Conservation (phyloP, 1,139 yeast species). For the Suhomyces chickasaworum region DNA sequence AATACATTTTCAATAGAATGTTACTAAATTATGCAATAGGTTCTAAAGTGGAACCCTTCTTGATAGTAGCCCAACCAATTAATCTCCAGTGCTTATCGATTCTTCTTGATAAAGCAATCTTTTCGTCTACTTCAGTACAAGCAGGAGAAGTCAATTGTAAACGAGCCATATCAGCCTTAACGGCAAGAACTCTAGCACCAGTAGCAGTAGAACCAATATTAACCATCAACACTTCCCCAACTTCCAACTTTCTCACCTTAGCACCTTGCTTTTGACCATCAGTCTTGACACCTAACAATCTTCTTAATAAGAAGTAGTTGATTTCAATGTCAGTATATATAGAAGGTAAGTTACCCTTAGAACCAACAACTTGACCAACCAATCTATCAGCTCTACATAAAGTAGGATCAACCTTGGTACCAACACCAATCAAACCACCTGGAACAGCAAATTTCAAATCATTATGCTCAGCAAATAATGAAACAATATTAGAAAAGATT, state of each 20-base stretch:
- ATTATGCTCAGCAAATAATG: conserved; percentile 95
- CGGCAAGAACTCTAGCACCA: conserved; percentile 98
- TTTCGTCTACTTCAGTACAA: conserved; percentile 96
- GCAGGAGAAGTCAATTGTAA: conserved; percentile 96
- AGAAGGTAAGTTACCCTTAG: conserved; percentile 92
- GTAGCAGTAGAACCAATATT: conserved; percentile 99
- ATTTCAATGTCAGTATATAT: conserved; percentile 97
- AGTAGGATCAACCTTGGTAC: conserved; percentile 98
- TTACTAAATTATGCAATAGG: conserved; percentile 46
- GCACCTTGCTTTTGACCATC: conserved; percentile 95
- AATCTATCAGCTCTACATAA: conserved; percentile 98
- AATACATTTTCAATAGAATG: conserved; percentile 12
- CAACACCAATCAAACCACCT: conserved; percentile 99
- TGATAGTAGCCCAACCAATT: conserved; percentile 99
- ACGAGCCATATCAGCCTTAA: conserved; percentile 99
- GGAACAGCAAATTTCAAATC: conserved; percentile 99
- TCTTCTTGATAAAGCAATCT: conserved; percentile 98
- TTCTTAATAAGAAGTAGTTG: conserved; percentile 93
- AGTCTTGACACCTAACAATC: conserved; percentile 97
- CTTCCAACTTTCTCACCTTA: conserved; percentile 90
- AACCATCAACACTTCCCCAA: conserved; percentile 97
- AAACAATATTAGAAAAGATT: conserved; percentile 88
- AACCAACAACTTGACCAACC: conserved; percentile 99
- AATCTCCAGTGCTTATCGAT: conserved; percentile 99
- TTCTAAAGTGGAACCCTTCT: conserved; percentile 88